phyloP scores from a whole-genome alignment of 257 asterid species.

The Cordia subcordata region DNA sequence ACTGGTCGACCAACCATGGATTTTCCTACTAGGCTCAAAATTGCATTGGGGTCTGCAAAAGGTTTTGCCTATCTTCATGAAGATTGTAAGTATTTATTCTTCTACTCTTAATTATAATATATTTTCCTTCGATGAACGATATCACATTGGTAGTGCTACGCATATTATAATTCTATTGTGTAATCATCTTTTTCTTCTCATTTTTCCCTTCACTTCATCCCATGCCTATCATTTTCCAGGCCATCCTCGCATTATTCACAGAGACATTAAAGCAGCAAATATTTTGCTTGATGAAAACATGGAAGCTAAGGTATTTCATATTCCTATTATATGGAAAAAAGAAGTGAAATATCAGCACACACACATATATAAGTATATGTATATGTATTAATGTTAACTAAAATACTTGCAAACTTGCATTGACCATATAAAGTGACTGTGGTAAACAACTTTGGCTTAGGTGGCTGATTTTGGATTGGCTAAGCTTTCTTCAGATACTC shows the following conservation, averaged over 20 bases:
- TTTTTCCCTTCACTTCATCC: no score
- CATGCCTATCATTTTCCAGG: conserved; percentile 32
- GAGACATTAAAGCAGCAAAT: conserved; percentile 87
- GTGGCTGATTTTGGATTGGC: conserved; percentile 97
- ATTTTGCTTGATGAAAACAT: conserved; percentile 53
- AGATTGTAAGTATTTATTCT: conserved; percentile 64
- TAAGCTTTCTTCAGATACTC: conserved; percentile 65
- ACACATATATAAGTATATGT: not conserved
- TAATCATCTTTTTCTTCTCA: not conserved
- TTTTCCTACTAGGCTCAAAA: conserved; percentile 59
- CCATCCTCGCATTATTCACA: conserved; percentile 87
- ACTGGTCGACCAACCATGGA: conserved; percentile 61
- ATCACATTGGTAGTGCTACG: no score
- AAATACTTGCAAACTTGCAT: not conserved
- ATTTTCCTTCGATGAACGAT: no score
- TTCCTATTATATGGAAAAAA: not conserved
- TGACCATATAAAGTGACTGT: not conserved
- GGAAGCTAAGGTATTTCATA: conserved; percentile 68
- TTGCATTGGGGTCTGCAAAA: conserved; percentile 84
- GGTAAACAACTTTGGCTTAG: conserved; percentile 18
- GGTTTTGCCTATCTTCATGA: conserved; percentile 93
- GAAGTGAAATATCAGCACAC: not conserved
- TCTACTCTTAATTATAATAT: no score
- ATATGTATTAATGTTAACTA: not conserved
- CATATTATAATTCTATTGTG: no score